Conservation (phyloP, 108 stramenopile species). For the Fragilaria crotonensis region DNA sequence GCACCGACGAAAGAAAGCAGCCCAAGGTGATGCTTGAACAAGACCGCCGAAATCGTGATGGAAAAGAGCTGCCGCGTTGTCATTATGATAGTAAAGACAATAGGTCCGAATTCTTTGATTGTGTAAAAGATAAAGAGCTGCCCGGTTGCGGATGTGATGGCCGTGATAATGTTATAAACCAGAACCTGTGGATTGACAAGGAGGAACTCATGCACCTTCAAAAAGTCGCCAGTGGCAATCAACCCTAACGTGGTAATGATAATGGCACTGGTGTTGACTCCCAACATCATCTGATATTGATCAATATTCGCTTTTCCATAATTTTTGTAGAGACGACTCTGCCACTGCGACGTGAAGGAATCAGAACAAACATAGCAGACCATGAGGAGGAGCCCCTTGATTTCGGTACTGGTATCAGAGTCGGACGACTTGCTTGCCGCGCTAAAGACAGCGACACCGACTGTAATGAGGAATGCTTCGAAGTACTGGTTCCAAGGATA, state of each 20-base stretch:
- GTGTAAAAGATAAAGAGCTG: constrained; percentile 96
- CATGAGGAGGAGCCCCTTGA: constrained; percentile 88
- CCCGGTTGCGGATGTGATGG: constrained; percentile 91
- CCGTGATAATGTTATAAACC: constrained; percentile 90
- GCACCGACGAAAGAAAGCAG: constrained; percentile 72
- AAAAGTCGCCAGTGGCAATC: constrained; percentile 86
- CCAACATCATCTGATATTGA: constrained; percentile 99
- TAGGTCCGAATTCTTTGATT: constrained; percentile 96
- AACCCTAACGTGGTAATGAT: constrained; percentile 86
- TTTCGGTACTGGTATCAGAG: constrained; percentile 54
- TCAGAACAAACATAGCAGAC: constrained; percentile 91
- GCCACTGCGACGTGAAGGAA: constrained; percentile 99
- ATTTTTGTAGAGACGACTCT: constrained; percentile 89
- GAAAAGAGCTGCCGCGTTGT: constrained; percentile 94
- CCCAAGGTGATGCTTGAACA: constrained; percentile 87
- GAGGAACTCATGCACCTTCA: constrained; percentile 84
- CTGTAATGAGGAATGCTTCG: constrained; percentile 87
- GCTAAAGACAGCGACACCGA: constrained; percentile 91
- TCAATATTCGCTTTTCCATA: constrained; percentile 85
- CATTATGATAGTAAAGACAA: constrained; percentile 99
- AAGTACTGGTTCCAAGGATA: constrained; percentile 86
- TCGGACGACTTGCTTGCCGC: constrained; percentile 56
- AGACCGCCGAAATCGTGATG: constrained; percentile 85
- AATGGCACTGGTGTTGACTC: constrained; percentile 93
- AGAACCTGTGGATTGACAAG: constrained; percentile 75